These are phyloP conservation scores for Acidomyces sp. DNA, from an alignment of 495 filamentous ascomycete species.

Conservation along the genomic window DNA sequence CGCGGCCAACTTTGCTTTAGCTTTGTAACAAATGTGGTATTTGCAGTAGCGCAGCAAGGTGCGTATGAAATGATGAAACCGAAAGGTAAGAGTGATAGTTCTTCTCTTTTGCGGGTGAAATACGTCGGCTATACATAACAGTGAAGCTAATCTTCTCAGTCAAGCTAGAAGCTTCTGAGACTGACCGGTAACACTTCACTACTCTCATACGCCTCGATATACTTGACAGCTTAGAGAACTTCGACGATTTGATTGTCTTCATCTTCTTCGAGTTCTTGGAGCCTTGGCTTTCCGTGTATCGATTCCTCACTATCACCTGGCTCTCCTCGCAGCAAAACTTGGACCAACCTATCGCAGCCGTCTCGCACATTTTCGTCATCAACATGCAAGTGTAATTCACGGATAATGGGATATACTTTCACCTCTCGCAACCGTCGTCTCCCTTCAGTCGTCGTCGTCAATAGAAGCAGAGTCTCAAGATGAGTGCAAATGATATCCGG, in stretches of 20 bases:
- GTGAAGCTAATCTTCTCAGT: no score
- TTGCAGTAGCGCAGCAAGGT: no score
- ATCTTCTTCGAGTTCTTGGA: slow-evolving; percentile 26
- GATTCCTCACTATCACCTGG: slow-evolving; percentile 28
- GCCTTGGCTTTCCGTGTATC: slow-evolving; percentile 12
- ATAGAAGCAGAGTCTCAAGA: slow-evolving; percentile 69
- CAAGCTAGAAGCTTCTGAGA: no score
- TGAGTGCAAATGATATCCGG: slow-evolving; percentile 64
- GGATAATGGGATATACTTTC: slow-evolving; percentile 79
- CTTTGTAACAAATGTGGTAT: no score
- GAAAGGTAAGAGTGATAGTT: no score
- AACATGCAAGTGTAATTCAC: slow-evolving; percentile 70
- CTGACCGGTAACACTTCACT: no score
- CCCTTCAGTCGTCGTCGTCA: slow-evolving; percentile 67
- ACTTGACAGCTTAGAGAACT: no score
- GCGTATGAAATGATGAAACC: no score
- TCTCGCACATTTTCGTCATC: slow-evolving; percentile 72
- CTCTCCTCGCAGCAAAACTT: slow-evolving; percentile 83
- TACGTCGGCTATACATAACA: no score
- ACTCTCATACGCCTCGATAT: no score
- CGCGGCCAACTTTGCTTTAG: no score
- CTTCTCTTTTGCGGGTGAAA: no score
- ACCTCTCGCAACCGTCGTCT: slow-evolving; percentile 56
- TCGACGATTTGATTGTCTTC: slow-evolving; percentile 37
- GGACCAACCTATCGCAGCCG: slow-evolving; percentile 77